Base-by-base conservation (phyloP, 768 basidiomycete species). In the Phylloporus sp. region DNA sequence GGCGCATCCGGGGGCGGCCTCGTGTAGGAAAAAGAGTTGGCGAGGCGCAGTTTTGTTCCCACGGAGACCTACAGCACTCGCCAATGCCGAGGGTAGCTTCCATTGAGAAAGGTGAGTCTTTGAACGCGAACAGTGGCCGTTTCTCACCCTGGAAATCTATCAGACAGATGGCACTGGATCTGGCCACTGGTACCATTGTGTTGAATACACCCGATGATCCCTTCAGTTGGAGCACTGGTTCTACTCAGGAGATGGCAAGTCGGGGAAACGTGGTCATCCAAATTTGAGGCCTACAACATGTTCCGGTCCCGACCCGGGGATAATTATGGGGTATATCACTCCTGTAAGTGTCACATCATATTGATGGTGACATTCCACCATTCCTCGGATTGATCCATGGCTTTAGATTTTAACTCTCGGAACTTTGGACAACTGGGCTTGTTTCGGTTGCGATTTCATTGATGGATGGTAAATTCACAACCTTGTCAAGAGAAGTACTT, bases 11-110 rank as follows among this genome's bases (percentile, higher is more conserved):
- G 13, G 18, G 36, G 26, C 29, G 27, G 35, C 41, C 36, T 34
- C 28, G 38, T 34, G 45, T 44, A 27, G 28, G n/a, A 38, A 18
- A 38, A 38, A 44, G 31, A 41, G 45, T 27, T 15, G 36, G 52
- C 55, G 47, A n/a, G 44, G 44, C 29, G 29, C 34, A 8, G 23
- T 47, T n/a, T 27, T 35, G 18, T 47, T 38, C 46, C 13, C 44
- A 45, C 22, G 20, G 16, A 5, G 28, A 7, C 20, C 10, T 16
- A 8, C 38, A 22, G 20, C 31, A 22, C 29, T 45, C 7, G 20
- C 29, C 22, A 20, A 31, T 3, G 20, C 43, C 43, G 43, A 22
- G 9, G 43, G 24, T 16, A 5, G 11, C 9, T 39, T 39, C 38
- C 22, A 39, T 39, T 6, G 22, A 39, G 38, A 39, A 23, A 39